phyloP scores from a whole-genome alignment of 129 eudicot genomes.

The Mikania micrantha region DNA sequence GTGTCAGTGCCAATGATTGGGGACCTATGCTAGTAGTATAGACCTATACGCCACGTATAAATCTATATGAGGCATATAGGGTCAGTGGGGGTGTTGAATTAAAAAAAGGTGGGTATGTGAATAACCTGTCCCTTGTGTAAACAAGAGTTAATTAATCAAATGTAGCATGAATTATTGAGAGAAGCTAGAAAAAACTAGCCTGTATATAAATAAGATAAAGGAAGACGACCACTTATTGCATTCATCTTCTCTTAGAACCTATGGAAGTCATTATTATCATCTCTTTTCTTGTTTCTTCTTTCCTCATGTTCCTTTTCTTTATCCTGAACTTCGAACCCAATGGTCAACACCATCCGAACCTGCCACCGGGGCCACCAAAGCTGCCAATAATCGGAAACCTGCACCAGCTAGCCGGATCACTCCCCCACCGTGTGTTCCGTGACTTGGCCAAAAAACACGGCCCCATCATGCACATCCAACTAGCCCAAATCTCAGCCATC shows the following conservation, averaged over 20 bases:
- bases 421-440: neutral
- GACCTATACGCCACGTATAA: no score
- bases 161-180: no score
- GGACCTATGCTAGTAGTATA: no score
- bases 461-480: slow-evolving; percentile 3
- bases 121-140: no score
- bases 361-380: neutral
- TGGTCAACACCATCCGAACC: neutral
- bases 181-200: no score
- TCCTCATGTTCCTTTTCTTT: neutral
- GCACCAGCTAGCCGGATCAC: neutral
- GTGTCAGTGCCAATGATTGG: no score
- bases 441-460: neutral
- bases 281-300: neutral
- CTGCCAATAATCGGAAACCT: neutral
- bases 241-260: neutral
- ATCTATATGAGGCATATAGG: no score
- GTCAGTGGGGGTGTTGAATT: no score
- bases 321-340: neutral
- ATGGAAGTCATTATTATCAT: neutral
- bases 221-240: neutral
- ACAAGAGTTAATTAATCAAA: no score
- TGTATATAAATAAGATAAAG: no score
- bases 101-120: no score
- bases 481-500: neutral